Conservation (phyloP, 2,329 filamentous ascomycete species). For the Microsporum audouinii region DNA sequence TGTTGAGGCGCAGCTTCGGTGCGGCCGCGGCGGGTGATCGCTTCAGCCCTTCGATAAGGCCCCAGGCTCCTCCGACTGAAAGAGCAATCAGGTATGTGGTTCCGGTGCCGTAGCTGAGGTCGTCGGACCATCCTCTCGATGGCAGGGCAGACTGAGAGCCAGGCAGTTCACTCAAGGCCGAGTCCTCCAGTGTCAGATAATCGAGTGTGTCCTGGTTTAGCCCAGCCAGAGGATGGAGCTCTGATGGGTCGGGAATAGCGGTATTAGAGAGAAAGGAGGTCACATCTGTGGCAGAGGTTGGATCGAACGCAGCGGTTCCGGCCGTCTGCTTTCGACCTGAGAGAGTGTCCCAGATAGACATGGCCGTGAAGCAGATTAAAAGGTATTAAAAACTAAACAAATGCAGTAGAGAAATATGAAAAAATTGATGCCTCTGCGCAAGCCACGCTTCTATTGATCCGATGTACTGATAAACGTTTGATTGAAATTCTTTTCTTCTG, state of each 20-base stretch:
- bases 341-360: constrained; percentile 51
- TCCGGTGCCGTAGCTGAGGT: constrained; percentile 94
- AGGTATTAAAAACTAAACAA: not conserved
- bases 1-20: constrained; percentile 86
- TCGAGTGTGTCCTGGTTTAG: constrained; percentile 87
- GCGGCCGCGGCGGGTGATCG: constrained; percentile 59
- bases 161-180: constrained; percentile 71
- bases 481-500: not conserved
- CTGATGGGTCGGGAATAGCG: constrained; percentile 70
- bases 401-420: not conserved
- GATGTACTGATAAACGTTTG: constrained; percentile 15
- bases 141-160: constrained; percentile 79
- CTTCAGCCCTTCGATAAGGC: constrained; percentile 75
- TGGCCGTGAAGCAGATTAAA: constrained; percentile 21
- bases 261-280: constrained; percentile 72
- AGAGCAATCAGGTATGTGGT: constrained; percentile 86
- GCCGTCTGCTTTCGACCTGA: constrained; percentile 48
- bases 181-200: constrained; percentile 90
- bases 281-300: constrained; percentile 64
- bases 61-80: constrained; percentile 79
- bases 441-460: not conserved
- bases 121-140: constrained; percentile 93
- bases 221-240: constrained; percentile 85
- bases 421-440: constrained; percentile 12
- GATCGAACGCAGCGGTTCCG: constrained; percentile 53